These are phyloP conservation scores for Perkinsus chesapeaki DNA, from an alignment of 169 alveolate genomes.

Conservation along the genomic window DNA sequence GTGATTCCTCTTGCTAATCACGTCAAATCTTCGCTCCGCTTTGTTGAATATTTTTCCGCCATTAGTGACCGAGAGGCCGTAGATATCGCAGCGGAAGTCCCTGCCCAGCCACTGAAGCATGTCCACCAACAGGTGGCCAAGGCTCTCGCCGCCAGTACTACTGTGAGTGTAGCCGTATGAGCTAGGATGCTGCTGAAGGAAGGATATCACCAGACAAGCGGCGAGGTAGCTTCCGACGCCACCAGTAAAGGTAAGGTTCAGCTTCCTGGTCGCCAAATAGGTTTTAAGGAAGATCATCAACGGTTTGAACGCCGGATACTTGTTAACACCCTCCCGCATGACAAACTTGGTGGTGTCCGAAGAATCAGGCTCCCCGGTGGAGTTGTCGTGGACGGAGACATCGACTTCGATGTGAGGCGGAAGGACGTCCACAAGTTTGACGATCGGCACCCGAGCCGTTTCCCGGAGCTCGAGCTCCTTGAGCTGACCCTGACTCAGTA, in stretches of 20 bases:
- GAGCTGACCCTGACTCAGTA: constrained; percentile 22
- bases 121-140: constrained; percentile 33
- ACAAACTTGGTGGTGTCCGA: constrained; percentile 29
- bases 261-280: constrained; percentile 20
- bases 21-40: background rate
- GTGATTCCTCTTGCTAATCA: background rate
- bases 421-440: constrained; percentile 31
- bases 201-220: constrained; percentile 25
- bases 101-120: constrained; percentile 28
- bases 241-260: constrained; percentile 35
- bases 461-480: constrained; percentile 21
- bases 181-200: constrained; percentile 34
- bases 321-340: constrained; percentile 21
- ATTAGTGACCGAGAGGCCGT: background rate
- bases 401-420: constrained; percentile 31
- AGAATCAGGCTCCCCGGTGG: constrained; percentile 8
- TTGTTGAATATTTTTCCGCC: background rate
- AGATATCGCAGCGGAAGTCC: constrained; percentile 18
- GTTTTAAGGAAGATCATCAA: constrained; percentile 21
- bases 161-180: constrained; percentile 23
- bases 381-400: constrained; percentile 26
- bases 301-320: constrained; percentile 26
- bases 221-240: constrained; percentile 34
- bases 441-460: constrained; percentile 37
- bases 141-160: constrained; percentile 15